Evolutionary conservation across 257 asterid species (phyloP).

Genomic region (Ilex asprella): DNA sequence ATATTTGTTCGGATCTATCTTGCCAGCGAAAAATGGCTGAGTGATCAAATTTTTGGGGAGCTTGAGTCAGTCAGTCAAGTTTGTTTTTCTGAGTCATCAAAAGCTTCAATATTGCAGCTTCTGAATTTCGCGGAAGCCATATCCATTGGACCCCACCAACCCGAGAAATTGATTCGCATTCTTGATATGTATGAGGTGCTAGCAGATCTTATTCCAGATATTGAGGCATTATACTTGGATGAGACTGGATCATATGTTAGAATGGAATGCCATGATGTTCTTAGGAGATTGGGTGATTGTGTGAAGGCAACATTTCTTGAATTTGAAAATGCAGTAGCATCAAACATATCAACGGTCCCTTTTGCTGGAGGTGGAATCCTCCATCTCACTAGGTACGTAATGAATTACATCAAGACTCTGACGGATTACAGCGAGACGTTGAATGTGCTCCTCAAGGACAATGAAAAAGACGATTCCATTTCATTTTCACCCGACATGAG

Average conservation of each 20-base stretch:
- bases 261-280: constrained; percentile 51
- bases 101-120: constrained; percentile 59
- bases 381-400: constrained; percentile 70
- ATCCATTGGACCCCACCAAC: constrained; percentile 75
- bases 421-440: constrained; percentile 60
- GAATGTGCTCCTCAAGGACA: constrained; percentile 56
- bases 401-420: constrained; percentile 72
- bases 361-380: constrained; percentile 84
- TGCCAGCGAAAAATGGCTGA: constrained; percentile 61
- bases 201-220: constrained; percentile 57
- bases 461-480: constrained; percentile 21
- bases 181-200: constrained; percentile 89
- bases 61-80: constrained; percentile 37
- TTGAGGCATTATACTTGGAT: constrained; percentile 37
- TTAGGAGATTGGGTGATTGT: constrained; percentile 60
- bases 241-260: constrained; percentile 44
- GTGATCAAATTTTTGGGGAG: constrained; percentile 82
- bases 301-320: constrained; percentile 74
- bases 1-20: constrained; percentile 73
- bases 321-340: constrained; percentile 63
- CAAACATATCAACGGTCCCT: constrained; percentile 48
- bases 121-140: constrained; percentile 75
- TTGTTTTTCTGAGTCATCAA: constrained; percentile 72
- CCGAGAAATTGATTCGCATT: constrained; percentile 74
- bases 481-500: constrained; percentile 41